Evolutionary conservation across 306 rosid species (phyloP).

Genomic region (Rosa lucieae): DNA sequence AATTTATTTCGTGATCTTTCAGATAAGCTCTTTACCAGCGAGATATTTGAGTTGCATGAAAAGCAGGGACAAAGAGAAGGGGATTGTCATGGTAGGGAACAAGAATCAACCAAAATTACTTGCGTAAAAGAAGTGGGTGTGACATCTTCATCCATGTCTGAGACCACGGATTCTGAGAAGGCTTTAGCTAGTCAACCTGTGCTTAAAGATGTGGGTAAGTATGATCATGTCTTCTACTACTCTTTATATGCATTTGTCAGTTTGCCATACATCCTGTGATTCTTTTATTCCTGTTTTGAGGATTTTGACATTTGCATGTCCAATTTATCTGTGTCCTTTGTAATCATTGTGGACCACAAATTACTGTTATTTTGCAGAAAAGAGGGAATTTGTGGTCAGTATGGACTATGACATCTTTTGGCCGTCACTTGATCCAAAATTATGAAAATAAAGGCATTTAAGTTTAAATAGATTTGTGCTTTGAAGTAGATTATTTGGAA

Average conservation of each 20-base stretch:
- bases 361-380: not conserved
- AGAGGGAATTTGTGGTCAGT: no score
- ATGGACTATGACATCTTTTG: no score
- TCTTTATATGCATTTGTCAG: slow-evolving; percentile 10
- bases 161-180: slow-evolving; percentile 35
- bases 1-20: slow-evolving; percentile 89
- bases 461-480: no score
- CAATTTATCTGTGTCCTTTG: not conserved
- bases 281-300: not conserved
- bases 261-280: not conserved
- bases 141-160: slow-evolving; percentile 32
- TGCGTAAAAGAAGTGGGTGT: slow-evolving; percentile 34
- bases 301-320: not conserved
- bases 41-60: slow-evolving; percentile 64
- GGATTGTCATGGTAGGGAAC: slow-evolving; percentile 17
- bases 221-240: not conserved
- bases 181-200: slow-evolving; percentile 40
- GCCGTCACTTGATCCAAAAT: no score
- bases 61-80: slow-evolving; percentile 30
- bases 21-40: slow-evolving; percentile 80
- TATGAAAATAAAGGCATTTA: no score
- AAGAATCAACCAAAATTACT: slow-evolving; percentile 20
- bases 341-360: not conserved
- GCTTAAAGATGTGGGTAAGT: slow-evolving; percentile 72
- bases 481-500: no score